phyloP scores from a whole-genome alignment of 1,284 basidiomycete species.

The Somion occarium region DNA sequence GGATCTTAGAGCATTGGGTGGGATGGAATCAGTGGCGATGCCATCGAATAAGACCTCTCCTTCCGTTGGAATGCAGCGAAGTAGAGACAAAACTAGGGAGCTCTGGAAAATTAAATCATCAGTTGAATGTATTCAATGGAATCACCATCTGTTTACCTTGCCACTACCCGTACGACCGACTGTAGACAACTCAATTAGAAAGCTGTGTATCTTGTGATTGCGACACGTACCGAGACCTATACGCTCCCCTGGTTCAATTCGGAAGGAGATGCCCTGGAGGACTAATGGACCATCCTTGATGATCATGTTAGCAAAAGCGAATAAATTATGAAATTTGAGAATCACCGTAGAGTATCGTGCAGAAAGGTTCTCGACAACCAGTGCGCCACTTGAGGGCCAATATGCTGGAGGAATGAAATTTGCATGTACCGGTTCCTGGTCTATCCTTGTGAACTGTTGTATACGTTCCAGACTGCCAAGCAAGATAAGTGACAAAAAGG shows the following conservation, averaged over 20 bases:
- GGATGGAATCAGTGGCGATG: constrained; percentile 34
- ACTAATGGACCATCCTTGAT: constrained; percentile 40
- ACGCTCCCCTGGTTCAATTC: constrained; percentile 45
- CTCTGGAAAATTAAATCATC: constrained; percentile 17
- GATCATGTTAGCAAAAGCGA: constrained; percentile 15
- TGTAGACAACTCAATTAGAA: constrained; percentile 14
- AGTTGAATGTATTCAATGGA: neutral
- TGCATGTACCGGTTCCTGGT: constrained; percentile 57
- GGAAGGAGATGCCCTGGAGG: constrained; percentile 43
- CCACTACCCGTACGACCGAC: constrained; percentile 75
- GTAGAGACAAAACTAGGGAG: constrained; percentile 34
- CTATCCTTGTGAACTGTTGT: constrained; percentile 66
- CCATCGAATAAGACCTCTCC: constrained; percentile 36
- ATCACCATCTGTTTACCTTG: constrained; percentile 37
- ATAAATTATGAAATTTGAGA: too few relatives aligned
- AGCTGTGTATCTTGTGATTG: neutral
- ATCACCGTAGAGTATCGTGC: constrained; percentile 51
- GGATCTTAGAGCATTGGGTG: constrained; percentile 48
- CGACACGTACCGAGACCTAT: constrained; percentile 39
- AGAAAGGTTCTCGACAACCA: constrained; percentile 57
- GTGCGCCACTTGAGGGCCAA: constrained; percentile 71
- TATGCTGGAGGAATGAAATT: constrained; percentile 61
- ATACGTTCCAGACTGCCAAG: constrained; percentile 40
- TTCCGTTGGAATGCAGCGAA: constrained; percentile 39
- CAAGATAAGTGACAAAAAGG: neutral